Conservation (phyloP, 352 stramenopile genomes). For the Globisporangium spiculum region DNA sequence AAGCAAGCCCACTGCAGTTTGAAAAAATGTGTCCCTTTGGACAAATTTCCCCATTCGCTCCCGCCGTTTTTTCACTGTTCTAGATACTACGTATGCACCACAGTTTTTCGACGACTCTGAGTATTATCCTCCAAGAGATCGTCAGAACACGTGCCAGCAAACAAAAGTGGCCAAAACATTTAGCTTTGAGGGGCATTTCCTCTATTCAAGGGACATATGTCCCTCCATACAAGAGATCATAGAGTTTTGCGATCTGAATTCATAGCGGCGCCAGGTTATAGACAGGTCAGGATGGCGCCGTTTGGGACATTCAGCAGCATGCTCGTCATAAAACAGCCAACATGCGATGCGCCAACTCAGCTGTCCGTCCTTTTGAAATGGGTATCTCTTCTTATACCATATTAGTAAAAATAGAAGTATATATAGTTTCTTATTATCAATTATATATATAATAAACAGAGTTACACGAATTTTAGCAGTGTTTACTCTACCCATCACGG, state of each 20-base stretch:
- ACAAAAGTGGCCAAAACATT: not conserved
- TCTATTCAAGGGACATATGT: not conserved
- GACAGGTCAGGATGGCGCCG: not conserved
- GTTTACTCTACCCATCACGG: not conserved
- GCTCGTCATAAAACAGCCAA: slow-evolving; percentile 9
- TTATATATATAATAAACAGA: not conserved
- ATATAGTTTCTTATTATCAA: too few relatives aligned
- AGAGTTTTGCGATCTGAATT: slow-evolving; percentile 1
- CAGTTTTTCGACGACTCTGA: too few relatives aligned
- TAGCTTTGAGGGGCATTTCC: not conserved
- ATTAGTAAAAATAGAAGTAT: not conserved
- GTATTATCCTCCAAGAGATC: too few relatives aligned
- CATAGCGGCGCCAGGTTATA: not conserved
- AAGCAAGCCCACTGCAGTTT: not conserved
- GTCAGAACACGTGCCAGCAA: too few relatives aligned
- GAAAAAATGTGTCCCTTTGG: not conserved
- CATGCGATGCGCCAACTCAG: slow-evolving; percentile 14
- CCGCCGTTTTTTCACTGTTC: not conserved
- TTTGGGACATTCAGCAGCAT: slow-evolving; percentile 12
- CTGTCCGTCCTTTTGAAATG: not conserved
- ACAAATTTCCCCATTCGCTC: not conserved
- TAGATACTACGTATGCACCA: not conserved
- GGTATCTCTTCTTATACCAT: not conserved
- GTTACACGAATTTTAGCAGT: rapidly evolving
- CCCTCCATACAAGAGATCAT: not conserved